Evolutionary conservation across 2,329 filamentous ascomycete species (phyloP), one percentile per base, ranked within the genome.

Genomic region (Fusarium paranaense): DNA sequence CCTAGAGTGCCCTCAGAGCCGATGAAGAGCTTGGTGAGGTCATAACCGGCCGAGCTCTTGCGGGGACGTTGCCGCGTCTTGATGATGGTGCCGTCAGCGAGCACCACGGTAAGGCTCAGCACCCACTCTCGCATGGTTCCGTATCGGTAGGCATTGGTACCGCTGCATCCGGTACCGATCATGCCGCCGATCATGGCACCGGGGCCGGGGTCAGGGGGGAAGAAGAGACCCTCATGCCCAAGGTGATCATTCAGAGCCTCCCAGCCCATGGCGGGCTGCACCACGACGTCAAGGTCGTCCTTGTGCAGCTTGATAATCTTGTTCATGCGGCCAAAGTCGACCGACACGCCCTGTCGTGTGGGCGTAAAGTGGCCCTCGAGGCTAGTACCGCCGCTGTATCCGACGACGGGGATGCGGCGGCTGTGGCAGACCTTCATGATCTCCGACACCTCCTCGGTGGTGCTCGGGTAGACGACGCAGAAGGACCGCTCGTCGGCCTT

Each of bases 91-190:
- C 95, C 95, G 82, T 98, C 95, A 20, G 95, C 95, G 78, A 98
- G 88, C 13, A 98, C 95, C 5, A 97, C 94, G 0, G 95, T 98
- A 75, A 98, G 84, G 63, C 90, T 93, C 25, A 97, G 85, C 14
- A 98, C 95, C 95, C 95, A 98, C 81, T 98, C 95, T 72, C 94
- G 92, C 95, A 98, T 98, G 3, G 95, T 98, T 71, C 95, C 95
- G 82, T 97, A 98, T 67, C 95, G 89, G 85, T 97, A 97, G 18
- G 95, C 92, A 81, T 98, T 98, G 16, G 95, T 98, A 68, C 95
- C 95, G 79, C 87, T 90, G 84, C 88, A 90, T 38, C 89, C 89
- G 4, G 93, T 95, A 25, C 92, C 93, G 37, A 95, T 90, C 93
- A 95, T 95, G 64, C 95, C 95, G 66, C 95, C 95, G 77, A 98